These are phyloP conservation scores for Diplodia scrobiculata DNA, from an alignment of 2,329 filamentous ascomycete species.

Conservation along the genomic window DNA sequence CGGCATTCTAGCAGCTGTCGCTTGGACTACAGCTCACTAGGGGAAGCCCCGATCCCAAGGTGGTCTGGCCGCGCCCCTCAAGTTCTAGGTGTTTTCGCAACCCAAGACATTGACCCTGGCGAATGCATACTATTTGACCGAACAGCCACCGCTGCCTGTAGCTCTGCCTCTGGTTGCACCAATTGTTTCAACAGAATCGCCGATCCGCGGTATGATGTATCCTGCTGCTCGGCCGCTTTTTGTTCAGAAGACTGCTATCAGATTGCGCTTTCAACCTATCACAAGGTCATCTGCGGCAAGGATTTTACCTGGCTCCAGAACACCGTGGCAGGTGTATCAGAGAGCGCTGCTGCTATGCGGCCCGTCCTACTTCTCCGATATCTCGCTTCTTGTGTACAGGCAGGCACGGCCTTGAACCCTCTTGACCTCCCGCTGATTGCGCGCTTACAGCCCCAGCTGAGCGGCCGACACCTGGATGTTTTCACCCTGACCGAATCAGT, in stretches of 20 bases:
- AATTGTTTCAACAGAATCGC: conserved; percentile 36
- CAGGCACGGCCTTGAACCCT: conserved; percentile 33
- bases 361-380: conserved; percentile 38
- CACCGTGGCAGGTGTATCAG: conserved; percentile 30
- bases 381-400: conserved; percentile 36
- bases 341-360: conserved; percentile 34
- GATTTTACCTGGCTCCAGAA: conserved; percentile 36
- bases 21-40: conserved; percentile 3
- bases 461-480: conserved; percentile 36
- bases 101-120: conserved; percentile 25
- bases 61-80: neutral
- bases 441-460: conserved; percentile 38
- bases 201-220: conserved; percentile 31
- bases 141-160: conserved; percentile 32
- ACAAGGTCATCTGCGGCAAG: conserved; percentile 37
- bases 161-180: conserved; percentile 31
- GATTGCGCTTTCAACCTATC: conserved; percentile 36
- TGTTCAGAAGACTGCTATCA: conserved; percentile 37
- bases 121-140: conserved; percentile 33
- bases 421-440: conserved; percentile 37
- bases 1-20: neutral
- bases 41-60: neutral
- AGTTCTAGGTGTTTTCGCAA: conserved; percentile 15
- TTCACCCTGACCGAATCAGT: conserved; percentile 40
- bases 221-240: conserved; percentile 35